Conservation (phyloP, 2,329 filamentous ascomycete genomes). For the Monosporascus sp. region DNA sequence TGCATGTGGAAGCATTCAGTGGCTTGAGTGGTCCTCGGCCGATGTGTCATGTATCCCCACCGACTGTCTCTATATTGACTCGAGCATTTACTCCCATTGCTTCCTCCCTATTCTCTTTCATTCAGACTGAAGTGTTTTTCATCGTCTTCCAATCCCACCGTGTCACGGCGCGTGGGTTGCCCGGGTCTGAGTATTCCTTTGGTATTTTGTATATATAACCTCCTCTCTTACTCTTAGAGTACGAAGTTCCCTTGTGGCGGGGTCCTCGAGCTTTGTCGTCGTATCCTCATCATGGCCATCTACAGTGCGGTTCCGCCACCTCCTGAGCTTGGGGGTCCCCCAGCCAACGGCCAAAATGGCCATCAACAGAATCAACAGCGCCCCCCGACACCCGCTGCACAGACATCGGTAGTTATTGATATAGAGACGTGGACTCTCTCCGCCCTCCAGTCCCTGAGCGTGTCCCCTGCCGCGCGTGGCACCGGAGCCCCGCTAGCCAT, state of each 20-base stretch:
- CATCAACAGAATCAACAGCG: constrained; percentile 12
- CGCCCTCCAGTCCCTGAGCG: constrained; percentile 48
- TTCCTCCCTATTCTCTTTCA: neutral
- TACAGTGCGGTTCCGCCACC: constrained; percentile 48
- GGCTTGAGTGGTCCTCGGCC: neutral
- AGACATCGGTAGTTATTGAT: constrained; percentile 38
- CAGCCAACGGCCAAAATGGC: constrained; percentile 12
- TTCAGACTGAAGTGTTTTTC: too few relatives aligned
- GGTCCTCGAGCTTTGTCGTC: too few relatives aligned
- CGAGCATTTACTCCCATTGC: neutral
- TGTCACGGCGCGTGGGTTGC: too few relatives aligned
- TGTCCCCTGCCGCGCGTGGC: constrained; percentile 52
- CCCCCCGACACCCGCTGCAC: constrained; percentile 17
- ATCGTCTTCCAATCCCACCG: too few relatives aligned
- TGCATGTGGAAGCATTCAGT: too few relatives aligned
- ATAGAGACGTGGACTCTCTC: constrained; percentile 64
- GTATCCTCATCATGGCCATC: constrained; percentile 33
- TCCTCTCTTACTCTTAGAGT: neutral
- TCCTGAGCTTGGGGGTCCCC: constrained; percentile 26
- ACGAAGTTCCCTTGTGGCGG: too few relatives aligned
- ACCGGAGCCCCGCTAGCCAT: constrained; percentile 65
- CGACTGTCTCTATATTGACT: neutral
- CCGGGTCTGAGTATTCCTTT: too few relatives aligned
- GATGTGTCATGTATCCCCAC: constrained; percentile 11
- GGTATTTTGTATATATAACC: too few relatives aligned